Evolutionary conservation across 1,139 yeast genomes (phyloP).

Genomic region (Pichia cactophila): DNA sequence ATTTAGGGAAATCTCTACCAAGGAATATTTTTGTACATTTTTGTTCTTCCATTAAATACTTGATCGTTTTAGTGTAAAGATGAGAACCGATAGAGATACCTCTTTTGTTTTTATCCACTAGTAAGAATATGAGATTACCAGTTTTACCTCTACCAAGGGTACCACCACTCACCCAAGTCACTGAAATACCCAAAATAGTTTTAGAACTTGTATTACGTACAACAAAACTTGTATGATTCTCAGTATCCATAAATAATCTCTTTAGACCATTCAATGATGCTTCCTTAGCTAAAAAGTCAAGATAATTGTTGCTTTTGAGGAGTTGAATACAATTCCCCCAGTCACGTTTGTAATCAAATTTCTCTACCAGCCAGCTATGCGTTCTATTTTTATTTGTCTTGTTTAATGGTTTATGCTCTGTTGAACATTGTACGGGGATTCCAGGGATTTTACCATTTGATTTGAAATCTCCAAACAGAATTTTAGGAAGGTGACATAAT

Average conservation of each 20-base stretch:
- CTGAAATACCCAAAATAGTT: slow-evolving; percentile 47
- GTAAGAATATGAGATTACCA: slow-evolving; percentile 43
- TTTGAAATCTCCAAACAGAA: slow-evolving; percentile 47
- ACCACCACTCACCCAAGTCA: slow-evolving; percentile 44
- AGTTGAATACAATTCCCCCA: slow-evolving; percentile 43
- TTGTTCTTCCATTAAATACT: slow-evolving; percentile 41
- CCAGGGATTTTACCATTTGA: slow-evolving; percentile 59
- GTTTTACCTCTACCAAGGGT: slow-evolving; percentile 22
- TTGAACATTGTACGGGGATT: neutral
- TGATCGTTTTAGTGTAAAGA: slow-evolving; percentile 47
- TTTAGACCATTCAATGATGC: slow-evolving; percentile 8
- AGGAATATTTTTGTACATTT: slow-evolving; percentile 37
- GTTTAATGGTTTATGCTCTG: neutral
- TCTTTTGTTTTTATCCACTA: slow-evolving; percentile 52
- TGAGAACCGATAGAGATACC: slow-evolving; percentile 53
- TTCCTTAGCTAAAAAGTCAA: slow-evolving; percentile 5
- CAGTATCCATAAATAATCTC: slow-evolving; percentile 6
- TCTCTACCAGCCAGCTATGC: slow-evolving; percentile 50
- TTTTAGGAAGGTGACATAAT: slow-evolving; percentile 42
- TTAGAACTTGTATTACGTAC: slow-evolving; percentile 57
- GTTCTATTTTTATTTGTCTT: slow-evolving; percentile 12
- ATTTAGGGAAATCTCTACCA: slow-evolving; percentile 44
- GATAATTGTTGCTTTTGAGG: slow-evolving; percentile 25
- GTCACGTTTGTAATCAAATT: slow-evolving; percentile 45
- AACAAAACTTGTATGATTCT: slow-evolving; percentile 44